These are phyloP conservation scores for Trichosporon sp. DNA, from an alignment of 1,284 basidiomycete genomes.

Conservation along the genomic window DNA sequence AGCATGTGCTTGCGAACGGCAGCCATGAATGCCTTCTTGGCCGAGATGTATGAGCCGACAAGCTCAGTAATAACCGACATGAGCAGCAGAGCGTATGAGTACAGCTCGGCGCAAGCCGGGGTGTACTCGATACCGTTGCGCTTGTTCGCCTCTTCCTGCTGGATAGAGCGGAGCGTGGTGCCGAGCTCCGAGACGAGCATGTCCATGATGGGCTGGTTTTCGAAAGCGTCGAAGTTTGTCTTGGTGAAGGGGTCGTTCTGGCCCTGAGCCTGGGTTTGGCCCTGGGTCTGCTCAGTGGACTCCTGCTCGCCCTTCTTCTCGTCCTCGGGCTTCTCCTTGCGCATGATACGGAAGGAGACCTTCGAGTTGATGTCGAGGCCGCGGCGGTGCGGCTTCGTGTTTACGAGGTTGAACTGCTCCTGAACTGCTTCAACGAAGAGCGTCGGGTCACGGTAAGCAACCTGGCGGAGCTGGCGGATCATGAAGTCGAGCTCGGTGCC, in stretches of 20 bases:
- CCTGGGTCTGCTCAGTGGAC: neutral
- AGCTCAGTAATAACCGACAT: constrained; percentile 92
- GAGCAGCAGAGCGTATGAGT: constrained; percentile 74
- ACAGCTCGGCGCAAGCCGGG: constrained; percentile 22
- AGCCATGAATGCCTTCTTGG: constrained; percentile 84
- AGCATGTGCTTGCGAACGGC: constrained; percentile 65
- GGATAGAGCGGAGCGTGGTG: constrained; percentile 27
- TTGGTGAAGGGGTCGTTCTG: constrained; percentile 60
- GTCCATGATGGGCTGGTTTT: constrained; percentile 41
- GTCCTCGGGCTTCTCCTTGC: constrained; percentile 28
- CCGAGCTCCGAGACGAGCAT: constrained; percentile 43
- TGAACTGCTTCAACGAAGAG: constrained; percentile 75
- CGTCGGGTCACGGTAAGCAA: constrained; percentile 77
- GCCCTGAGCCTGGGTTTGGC: constrained; percentile 22
- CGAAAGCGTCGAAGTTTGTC: constrained; percentile 27
- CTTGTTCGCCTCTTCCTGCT: constrained; percentile 28
- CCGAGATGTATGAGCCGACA: constrained; percentile 86
- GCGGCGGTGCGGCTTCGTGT: constrained; percentile 65
- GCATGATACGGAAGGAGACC: constrained; percentile 40
- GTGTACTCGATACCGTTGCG: constrained; percentile 25
- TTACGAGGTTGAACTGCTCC: constrained; percentile 70
- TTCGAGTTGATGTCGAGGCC: constrained; percentile 67
- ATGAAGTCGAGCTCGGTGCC: constrained; percentile 73
- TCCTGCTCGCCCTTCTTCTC: constrained; percentile 19
- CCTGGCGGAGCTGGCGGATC: constrained; percentile 74